Base-by-base conservation (phyloP, 2,329 filamentous ascomycete genomes). In the Pseudopithomyces chartarum region DNA sequence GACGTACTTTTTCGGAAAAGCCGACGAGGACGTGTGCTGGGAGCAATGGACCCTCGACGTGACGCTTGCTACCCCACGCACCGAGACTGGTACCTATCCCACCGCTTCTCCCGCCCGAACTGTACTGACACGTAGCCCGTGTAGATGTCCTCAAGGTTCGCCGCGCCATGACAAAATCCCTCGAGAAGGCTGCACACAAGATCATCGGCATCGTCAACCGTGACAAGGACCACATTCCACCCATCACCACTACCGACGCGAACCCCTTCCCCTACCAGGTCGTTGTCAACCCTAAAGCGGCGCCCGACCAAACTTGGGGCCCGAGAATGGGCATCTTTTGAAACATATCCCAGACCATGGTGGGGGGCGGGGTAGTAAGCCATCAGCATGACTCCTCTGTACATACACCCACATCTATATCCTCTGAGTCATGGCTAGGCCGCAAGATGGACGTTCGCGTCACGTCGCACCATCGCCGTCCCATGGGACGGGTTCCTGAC, bases 241-340 rank as follows among this genome's bases (percentile, higher is more conserved):
- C 94, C 49, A 98, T 98, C 68, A 97, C 92, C 8, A 95, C 92
- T 20, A 92, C 88, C 71, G 91, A 94, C 60, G 82, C 90, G 46
- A 98, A 98, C 74, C 94, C 95, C 0, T 99, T 98, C 71, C 94
- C 94, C 0, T 98, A 96, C 77, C 90, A 93, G 76, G 96, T 98
- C 71, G 85, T 89, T 59, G 87, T 98, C 57, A 95, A 96, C 71
- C 91, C 91, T 55, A 91, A 91, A 69, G 46, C 69, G 26, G 61
- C 62, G 19, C 84, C 88, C 57, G 88, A 90, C 60, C 52, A 55
- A 33, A 85, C 88, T 50, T 94, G 92, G 91, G 87, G 90, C 47
- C 85, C 88, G 55, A 84, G 90, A 38, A 92, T 94, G 78, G 90
- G 91, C 39, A 60, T 74, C 3, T 75, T 75, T 56, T 74, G 54